These are phyloP conservation scores for Phytophthora sojae DNA, from an alignment of 352 stramenopile species.

Conservation along the genomic window DNA sequence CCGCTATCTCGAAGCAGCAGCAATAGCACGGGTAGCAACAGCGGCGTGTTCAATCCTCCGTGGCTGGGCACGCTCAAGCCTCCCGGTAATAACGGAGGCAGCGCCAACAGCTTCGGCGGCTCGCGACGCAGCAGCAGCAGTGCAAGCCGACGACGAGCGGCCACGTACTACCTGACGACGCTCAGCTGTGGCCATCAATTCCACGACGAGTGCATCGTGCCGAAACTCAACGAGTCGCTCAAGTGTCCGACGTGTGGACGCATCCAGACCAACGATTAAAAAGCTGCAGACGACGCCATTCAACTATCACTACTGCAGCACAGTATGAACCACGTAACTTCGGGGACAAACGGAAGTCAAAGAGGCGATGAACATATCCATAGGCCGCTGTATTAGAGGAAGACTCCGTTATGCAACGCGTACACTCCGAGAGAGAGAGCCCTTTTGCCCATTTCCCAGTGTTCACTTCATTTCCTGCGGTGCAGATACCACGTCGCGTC, in stretches of 20 bases:
- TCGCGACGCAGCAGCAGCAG: slow-evolving; percentile 19
- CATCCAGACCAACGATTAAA: slow-evolving; percentile 32
- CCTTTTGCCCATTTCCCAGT: slow-evolving; percentile 10
- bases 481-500: slow-evolving; percentile 67
- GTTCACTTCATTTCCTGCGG: slow-evolving; percentile 44
- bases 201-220: slow-evolving; percentile 87
- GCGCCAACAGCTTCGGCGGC: slow-evolving; percentile 20
- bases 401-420: slow-evolving; percentile 29
- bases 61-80: slow-evolving; percentile 27
- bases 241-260: slow-evolving; percentile 70
- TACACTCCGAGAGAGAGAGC: not conserved
- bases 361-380: slow-evolving; percentile 28
- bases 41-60: slow-evolving; percentile 21
- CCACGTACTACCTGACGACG: slow-evolving; percentile 73
- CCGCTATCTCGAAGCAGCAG: slow-evolving; percentile 27
- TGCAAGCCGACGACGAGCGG: slow-evolving; percentile 33
- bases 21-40: slow-evolving; percentile 15
- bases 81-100: slow-evolving; percentile 6
- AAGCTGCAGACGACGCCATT: slow-evolving; percentile 1
- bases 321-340: slow-evolving; percentile 31
- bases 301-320: slow-evolving; percentile 15
- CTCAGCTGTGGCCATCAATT: slow-evolving; percentile 82
- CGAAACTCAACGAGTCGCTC: slow-evolving; percentile 76
- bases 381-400: slow-evolving; percentile 37
- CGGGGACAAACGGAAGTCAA: slow-evolving; percentile 15